These are phyloP conservation scores for Colletotrichum salicis DNA, from an alignment of 2,329 filamentous ascomycete species.

Conservation along the genomic window DNA sequence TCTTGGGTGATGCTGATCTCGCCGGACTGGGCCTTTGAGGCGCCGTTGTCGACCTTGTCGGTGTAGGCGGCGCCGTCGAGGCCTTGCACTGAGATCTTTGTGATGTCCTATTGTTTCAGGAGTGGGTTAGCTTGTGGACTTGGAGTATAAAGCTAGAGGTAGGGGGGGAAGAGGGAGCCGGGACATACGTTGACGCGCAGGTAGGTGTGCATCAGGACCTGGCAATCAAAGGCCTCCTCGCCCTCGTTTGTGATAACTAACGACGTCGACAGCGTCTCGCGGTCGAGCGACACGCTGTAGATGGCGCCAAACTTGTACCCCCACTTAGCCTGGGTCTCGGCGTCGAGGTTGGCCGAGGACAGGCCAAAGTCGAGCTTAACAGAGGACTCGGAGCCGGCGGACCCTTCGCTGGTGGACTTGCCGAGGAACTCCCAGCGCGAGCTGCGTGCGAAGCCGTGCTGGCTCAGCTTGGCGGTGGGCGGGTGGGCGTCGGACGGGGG, in stretches of 20 bases:
- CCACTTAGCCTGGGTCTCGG: conserved; percentile 79
- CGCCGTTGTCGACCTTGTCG: conserved; percentile 81
- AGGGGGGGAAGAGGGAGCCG: background rate
- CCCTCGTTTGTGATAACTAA: conserved; percentile 92
- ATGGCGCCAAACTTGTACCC: conserved; percentile 88
- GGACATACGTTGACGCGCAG: conserved; percentile 76
- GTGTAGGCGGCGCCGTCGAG: conserved; percentile 81
- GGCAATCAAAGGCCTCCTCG: conserved; percentile 84
- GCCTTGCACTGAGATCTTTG: conserved; percentile 76
- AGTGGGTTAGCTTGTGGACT: background rate
- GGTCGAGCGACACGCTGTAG: conserved; percentile 89
- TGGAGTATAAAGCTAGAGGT: background rate
- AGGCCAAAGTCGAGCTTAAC: conserved; percentile 98
- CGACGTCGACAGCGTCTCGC: conserved; percentile 79
- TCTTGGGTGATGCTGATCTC: conserved; percentile 78
- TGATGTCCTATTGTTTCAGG: conserved; percentile 73
- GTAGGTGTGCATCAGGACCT: conserved; percentile 92
- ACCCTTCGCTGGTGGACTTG: conserved; percentile 70
- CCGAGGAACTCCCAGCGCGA: conserved; percentile 94
- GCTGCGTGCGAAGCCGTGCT: conserved; percentile 94
- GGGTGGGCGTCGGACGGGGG: conserved; percentile 76
- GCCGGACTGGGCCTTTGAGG: conserved; percentile 72
- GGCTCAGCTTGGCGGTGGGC: conserved; percentile 81
- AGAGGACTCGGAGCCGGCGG: conserved; percentile 50
- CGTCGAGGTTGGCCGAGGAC: conserved; percentile 75